Conservation (phyloP, 441 rosid species). For the Euphorbia corollata region DNA sequence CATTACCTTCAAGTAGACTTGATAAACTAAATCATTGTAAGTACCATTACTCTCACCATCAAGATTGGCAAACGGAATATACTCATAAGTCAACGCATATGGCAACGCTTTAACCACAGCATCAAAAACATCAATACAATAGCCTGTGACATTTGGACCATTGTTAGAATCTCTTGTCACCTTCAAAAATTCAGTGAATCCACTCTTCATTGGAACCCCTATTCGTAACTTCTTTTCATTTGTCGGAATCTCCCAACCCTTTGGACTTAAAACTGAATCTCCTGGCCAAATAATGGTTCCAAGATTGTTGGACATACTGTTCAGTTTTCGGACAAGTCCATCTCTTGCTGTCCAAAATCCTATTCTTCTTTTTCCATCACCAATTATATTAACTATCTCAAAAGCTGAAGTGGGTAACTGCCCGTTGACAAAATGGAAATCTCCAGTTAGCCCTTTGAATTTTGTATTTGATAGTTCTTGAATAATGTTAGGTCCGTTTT, state of each 20-base stretch:
- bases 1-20: constrained; percentile 27
- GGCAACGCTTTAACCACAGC: constrained; percentile 39
- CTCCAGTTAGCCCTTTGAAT: constrained; percentile 45
- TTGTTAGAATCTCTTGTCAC: constrained; percentile 25
- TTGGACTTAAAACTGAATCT: not conserved
- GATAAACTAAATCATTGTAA: constrained; percentile 40
- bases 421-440: constrained; percentile 32
- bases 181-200: constrained; percentile 26
- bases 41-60: constrained; percentile 25
- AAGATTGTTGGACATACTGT: constrained; percentile 27
- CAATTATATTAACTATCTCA: constrained; percentile 43
- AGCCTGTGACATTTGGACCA: constrained; percentile 29
- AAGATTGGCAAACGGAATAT: constrained; percentile 27
- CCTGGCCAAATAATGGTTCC: not conserved
- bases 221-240: not conserved
- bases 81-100: constrained; percentile 33
- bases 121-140: constrained; percentile 41
- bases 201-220: not conserved
- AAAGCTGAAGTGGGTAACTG: constrained; percentile 32
- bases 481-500: constrained; percentile 38
- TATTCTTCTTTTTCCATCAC: constrained; percentile 23
- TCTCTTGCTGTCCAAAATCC: constrained; percentile 46
- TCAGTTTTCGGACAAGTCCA: constrained; percentile 33
- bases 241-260: not conserved
- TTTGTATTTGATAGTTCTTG: constrained; percentile 25